These are phyloP conservation scores for Mallotus japonicus DNA, from an alignment of 441 rosid species.

Conservation along the genomic window DNA sequence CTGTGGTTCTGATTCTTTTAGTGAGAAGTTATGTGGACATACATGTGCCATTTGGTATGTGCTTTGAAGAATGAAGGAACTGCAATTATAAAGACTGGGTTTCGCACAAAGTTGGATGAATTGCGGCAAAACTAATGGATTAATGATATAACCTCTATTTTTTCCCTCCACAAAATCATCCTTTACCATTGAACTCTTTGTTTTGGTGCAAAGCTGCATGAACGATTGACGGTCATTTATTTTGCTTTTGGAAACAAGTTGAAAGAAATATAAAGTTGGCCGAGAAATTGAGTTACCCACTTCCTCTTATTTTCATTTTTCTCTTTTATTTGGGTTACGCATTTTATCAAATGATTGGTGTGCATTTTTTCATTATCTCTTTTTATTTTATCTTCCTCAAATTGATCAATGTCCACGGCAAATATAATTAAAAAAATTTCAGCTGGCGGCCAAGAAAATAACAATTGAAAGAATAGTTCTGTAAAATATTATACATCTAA, in stretches of 20 bases:
- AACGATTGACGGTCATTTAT: neutral
- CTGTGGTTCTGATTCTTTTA: slow-evolving; percentile 60
- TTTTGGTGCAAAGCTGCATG: neutral
- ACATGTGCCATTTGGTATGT: slow-evolving; percentile 82
- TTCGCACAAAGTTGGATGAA: slow-evolving; percentile 56
- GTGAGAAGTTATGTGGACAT: slow-evolving; percentile 62
- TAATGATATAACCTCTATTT: slow-evolving; percentile 55
- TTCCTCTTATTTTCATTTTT: no score
- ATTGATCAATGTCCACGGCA: no score
- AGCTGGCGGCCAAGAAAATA: no score
- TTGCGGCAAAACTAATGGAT: slow-evolving; percentile 68
- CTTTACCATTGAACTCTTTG: neutral
- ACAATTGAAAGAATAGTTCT: no score
- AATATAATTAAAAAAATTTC: no score
- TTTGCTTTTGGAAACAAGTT: neutral
- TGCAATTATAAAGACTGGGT: slow-evolving; percentile 52
- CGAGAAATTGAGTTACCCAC: no score
- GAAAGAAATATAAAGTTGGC: neutral
- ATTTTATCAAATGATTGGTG: no score
- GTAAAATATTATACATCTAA: no score
- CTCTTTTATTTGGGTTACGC: no score
- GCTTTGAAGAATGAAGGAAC: slow-evolving; percentile 61
- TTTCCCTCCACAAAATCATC: neutral
- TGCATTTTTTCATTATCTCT: no score
- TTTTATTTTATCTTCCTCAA: no score